Base-by-base conservation (phyloP, 441 rosid genomes). In the Pelargonium fulgidum region DNA sequence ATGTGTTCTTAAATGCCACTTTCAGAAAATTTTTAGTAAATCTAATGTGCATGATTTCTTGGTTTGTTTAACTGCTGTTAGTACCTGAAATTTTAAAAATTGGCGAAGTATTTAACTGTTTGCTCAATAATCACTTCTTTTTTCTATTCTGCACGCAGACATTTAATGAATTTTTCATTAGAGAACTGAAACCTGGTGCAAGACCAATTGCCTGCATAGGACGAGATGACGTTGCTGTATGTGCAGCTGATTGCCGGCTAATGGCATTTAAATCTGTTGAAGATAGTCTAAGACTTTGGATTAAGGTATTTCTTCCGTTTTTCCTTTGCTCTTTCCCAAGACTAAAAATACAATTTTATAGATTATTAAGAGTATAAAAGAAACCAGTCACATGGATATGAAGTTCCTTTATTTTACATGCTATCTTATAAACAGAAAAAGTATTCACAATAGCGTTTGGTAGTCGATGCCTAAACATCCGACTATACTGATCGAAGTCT, bases 181-280 rank as follows among this genome's bases (percentile, higher is more conserved):
- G 97, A 71, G 96, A 93, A 81, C 77, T 93, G 70, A 89, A 91
- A 74, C 90, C 92, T 45, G 89, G 91, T 66, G 86, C 86, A 59
- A 89, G 97, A 82, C 85, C 89, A 65, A 81, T 89, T 74, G 89
- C 96, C 62, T 75, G 36, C 24, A 1, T 65, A 64, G 87, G 86
- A 54, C 78, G 36, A 48, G 81, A 88, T 62, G 87, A 88, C 70
- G 71, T 88, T 52, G 90, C 97, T 14, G 76, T 87, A 48, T 89
- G 91, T 82, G 93, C 81, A 42, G 97, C 92, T 74, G 98, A 93
- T 82, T 74, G 97, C 74, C 95, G 98, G 63, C 78, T 93, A 72
- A 89, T 82, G 87, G 96, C 97, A 68, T 93, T 91, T 68, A 84
- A 84, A 68, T 84, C 86, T 0, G 81, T 70, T 11, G 87, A 85